A percentile compares a stretch with the other conserved stretches of the same genome.
Conservation (phyloP, 441 rosid species). For the Syzygium syzygioides region DNA sequence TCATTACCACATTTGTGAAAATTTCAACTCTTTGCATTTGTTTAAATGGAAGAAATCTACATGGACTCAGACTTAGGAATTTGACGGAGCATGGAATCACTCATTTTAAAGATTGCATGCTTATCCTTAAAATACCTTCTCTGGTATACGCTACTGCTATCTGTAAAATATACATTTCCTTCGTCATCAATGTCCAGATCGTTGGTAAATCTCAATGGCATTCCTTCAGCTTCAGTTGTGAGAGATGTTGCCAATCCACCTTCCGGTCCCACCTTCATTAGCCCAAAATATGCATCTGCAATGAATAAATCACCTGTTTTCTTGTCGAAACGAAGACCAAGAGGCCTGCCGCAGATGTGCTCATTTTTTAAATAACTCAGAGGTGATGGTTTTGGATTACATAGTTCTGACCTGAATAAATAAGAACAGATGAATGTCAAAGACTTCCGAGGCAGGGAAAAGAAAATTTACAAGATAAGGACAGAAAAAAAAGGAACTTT, state of each 20-base stretch:
- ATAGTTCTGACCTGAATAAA: constrained; percentile 61
- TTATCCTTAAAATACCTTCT: constrained; percentile 40
- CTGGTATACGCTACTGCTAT: constrained; percentile 71
- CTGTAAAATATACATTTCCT: constrained; percentile 83
- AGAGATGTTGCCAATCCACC: constrained; percentile 81
- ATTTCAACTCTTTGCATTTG: neutral
- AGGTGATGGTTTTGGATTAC: constrained; percentile 62
- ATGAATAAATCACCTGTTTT: constrained; percentile 77
- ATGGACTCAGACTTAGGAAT: neutral
- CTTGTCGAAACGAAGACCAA: constrained; percentile 79
- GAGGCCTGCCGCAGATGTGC: constrained; percentile 89
- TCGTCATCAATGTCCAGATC: constrained; percentile 85
- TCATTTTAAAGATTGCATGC: neutral
- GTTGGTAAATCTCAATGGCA: constrained; percentile 67
- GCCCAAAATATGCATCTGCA: constrained; percentile 86
- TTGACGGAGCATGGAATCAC: neutral
- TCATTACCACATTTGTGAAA: neutral
- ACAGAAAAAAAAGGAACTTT: neutral
- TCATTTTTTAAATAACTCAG: constrained; percentile 63
- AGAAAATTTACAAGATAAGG: neutral
- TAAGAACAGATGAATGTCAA: neutral
- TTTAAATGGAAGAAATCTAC: neutral
- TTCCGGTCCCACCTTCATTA: constrained; percentile 86
- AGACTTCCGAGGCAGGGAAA: neutral
- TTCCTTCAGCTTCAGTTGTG: constrained; percentile 72